Evolutionary conservation across 495 filamentous ascomycete species (phyloP).

Genomic region (Penicillium waksmanii): DNA sequence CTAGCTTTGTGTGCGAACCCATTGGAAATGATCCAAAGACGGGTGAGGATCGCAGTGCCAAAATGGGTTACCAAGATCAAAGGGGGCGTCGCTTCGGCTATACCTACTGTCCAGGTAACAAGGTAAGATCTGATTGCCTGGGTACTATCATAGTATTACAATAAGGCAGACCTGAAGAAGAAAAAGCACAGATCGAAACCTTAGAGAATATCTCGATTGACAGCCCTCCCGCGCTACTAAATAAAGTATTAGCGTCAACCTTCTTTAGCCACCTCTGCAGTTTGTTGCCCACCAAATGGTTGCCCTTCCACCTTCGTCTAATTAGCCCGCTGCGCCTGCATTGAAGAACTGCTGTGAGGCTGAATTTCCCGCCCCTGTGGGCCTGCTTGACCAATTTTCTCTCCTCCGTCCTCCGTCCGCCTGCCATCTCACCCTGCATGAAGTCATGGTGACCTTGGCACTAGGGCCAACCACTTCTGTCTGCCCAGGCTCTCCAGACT

Average conservation of each 20-base stretch:
- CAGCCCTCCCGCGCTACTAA: neutral
- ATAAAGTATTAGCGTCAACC: conserved; percentile 8
- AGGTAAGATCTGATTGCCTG: too few relatives aligned
- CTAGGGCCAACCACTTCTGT: neutral
- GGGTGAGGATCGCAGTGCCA: neutral
- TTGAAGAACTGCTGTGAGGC: neutral
- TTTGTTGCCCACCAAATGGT: neutral
- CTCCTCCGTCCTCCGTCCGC: neutral
- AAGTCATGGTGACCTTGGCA: conserved; percentile 26
- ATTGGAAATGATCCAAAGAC: neutral
- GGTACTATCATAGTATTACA: too few relatives aligned
- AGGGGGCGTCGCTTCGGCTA: too few relatives aligned
- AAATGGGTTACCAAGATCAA: too few relatives aligned
- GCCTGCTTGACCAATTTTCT: neutral
- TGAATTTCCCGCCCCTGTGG: neutral
- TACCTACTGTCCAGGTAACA: too few relatives aligned
- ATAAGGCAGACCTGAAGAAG: too few relatives aligned
- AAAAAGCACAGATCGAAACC: neutral
- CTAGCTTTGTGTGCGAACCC: neutral
- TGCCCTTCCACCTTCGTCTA: neutral
- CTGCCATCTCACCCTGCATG: conserved; percentile 12
- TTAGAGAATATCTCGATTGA: conserved; percentile 1
- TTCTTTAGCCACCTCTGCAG: conserved; percentile 5
- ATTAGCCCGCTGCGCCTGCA: neutral
- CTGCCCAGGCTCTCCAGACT: conserved; percentile 3